Conservation (phyloP, 2,329 filamentous ascomycete species). For the Colletotrichum sp. region DNA sequence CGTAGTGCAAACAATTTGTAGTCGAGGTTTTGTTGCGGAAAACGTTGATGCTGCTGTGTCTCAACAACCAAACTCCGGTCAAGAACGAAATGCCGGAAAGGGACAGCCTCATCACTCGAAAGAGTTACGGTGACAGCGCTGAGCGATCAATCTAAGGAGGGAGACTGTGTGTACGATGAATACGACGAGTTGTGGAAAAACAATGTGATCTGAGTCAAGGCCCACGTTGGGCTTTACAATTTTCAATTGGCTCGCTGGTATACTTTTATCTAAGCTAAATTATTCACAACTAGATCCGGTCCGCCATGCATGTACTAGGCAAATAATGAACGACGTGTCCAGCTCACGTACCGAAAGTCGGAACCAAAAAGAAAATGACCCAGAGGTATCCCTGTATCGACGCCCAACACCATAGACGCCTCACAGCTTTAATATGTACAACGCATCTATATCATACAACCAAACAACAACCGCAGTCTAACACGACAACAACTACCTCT, state of each 20-base stretch:
- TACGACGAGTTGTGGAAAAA: background rate
- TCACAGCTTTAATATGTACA: background rate
- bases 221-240: background rate
- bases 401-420: background rate
- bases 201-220: background rate
- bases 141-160: background rate
- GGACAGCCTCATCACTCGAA: background rate
- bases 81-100: background rate
- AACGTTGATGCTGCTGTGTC: background rate
- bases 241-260: background rate
- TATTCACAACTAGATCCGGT: background rate
- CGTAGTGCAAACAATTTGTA: background rate
- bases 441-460: background rate
- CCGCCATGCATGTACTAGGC: background rate
- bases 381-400: background rate
- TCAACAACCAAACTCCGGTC: background rate
- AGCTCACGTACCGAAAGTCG: background rate
- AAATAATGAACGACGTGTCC: background rate
- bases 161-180: background rate
- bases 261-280: background rate
- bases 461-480: background rate
- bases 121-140: background rate
- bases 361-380: background rate
- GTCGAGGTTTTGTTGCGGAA: background rate
- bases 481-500: constrained; percentile 29